These are phyloP conservation scores for Gossypium australe DNA, from an alignment of 345 rosid genomes.

Conservation along the genomic window DNA sequence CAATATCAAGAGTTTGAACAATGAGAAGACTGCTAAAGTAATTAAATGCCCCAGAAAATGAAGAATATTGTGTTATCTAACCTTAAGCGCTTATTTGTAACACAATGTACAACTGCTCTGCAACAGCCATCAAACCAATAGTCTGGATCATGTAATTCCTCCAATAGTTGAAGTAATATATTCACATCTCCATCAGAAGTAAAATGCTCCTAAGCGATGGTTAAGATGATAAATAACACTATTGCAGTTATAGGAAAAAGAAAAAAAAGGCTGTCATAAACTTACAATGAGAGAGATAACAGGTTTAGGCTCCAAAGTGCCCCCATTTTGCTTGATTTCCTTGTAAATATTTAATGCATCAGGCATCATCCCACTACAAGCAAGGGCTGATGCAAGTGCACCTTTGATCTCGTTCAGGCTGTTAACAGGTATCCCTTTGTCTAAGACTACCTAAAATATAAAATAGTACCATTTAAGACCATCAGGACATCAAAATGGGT, in stretches of 20 bases:
- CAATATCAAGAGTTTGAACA: background rate
- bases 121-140: constrained; percentile 66
- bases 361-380: constrained; percentile 46
- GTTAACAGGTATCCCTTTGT: constrained; percentile 35
- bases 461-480: constrained; percentile 4
- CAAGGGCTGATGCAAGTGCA: constrained; percentile 60
- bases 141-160: constrained; percentile 44
- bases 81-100: constrained; percentile 53
- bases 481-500: background rate
- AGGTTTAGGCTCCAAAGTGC: constrained; percentile 54
- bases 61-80: constrained; percentile 16
- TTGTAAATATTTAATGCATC: constrained; percentile 64
- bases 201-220: constrained; percentile 43
- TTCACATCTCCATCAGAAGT: constrained; percentile 41
- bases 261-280: constrained; percentile 4
- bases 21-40: background rate
- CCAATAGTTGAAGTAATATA: constrained; percentile 45
- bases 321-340: constrained; percentile 56
- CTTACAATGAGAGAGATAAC: constrained; percentile 68
- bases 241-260: background rate
- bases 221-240: background rate
- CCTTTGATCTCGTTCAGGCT: constrained; percentile 56
- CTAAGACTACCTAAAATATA: constrained; percentile 48
- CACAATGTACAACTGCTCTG: constrained; percentile 48
- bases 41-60: constrained; percentile 1